phyloP scores from a whole-genome alignment of 2,329 filamentous ascomycete genomes.

The Ceratocystis colombiana region DNA sequence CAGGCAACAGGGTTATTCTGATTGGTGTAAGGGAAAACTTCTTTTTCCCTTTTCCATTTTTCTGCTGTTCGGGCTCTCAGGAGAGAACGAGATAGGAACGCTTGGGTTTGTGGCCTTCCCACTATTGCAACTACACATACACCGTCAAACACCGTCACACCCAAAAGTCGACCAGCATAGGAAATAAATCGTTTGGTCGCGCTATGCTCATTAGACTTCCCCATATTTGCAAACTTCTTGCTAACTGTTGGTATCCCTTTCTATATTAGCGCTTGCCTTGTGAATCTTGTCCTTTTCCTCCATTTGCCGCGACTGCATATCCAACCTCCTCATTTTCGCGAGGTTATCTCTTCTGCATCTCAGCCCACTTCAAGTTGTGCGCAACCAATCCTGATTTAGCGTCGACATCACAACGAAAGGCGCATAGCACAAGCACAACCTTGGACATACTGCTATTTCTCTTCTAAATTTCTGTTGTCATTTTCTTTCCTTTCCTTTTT shows the following conservation, averaged over 20 bases:
- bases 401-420: background rate
- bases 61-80: background rate
- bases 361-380: slow-evolving; percentile 1
- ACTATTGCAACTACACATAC: background rate
- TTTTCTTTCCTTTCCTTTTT: background rate
- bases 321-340: slow-evolving; percentile 7
- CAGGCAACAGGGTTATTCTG: background rate
- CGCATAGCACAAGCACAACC: background rate
- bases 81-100: background rate
- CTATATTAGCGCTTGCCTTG: background rate
- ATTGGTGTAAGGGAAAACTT: background rate
- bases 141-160: background rate
- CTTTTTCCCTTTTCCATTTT: background rate
- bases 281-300: slow-evolving; percentile 1
- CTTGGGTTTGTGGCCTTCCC: slow-evolving; percentile 6
- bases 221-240: background rate
- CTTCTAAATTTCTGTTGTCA: background rate
- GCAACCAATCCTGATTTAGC: background rate
- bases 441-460: background rate
- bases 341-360: background rate
- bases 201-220: no score
- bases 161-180: no score
- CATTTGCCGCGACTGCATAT: slow-evolving; percentile 9
- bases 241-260: background rate
- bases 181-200: no score